Conservation (phyloP, 192 early-diverging fungal genomes). For the Rhizophagus sp. region DNA sequence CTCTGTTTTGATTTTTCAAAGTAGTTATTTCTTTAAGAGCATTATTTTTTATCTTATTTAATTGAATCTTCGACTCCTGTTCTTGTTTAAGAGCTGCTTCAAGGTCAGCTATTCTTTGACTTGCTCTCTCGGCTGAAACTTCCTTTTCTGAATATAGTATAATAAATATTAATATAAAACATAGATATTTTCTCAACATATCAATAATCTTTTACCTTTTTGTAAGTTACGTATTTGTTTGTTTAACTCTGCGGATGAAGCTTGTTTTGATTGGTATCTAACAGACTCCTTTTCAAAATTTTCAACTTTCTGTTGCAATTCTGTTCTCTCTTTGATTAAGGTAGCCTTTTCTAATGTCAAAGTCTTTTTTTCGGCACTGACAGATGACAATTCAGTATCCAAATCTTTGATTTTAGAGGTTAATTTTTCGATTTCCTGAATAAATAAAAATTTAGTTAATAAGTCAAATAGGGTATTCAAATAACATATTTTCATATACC, state of each 20-base stretch:
- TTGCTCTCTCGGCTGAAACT: not conserved
- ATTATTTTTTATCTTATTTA: constrained; percentile 21
- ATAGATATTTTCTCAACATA: not conserved
- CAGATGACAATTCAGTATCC: constrained; percentile 11
- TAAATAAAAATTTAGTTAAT: not conserved
- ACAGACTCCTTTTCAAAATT: constrained; percentile 26
- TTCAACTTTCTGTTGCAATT: constrained; percentile 22
- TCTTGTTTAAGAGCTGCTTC: constrained; percentile 21
- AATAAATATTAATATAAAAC: not conserved
- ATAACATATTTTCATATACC: not conserved
- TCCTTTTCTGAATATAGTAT: constrained; percentile 18
- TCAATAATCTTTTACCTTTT: constrained; percentile 6
- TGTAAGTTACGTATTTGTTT: constrained; percentile 14
- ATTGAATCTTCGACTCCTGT: constrained; percentile 3
- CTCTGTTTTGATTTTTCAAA: constrained; percentile 7
- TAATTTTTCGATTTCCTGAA: constrained; percentile 30
- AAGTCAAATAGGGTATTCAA: not conserved
- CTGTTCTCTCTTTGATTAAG: constrained; percentile 12
- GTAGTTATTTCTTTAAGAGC: constrained; percentile 16
- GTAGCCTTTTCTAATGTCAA: constrained; percentile 22
- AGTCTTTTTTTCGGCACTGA: constrained; percentile 1
- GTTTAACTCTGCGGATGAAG: constrained; percentile 13
- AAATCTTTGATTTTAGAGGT: constrained; percentile 11
- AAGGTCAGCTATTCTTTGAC: constrained; percentile 24
- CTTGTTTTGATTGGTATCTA: constrained; percentile 4